Conservation (phyloP, 2,329 filamentous ascomycete genomes). For the Neonectria magnoliae region DNA sequence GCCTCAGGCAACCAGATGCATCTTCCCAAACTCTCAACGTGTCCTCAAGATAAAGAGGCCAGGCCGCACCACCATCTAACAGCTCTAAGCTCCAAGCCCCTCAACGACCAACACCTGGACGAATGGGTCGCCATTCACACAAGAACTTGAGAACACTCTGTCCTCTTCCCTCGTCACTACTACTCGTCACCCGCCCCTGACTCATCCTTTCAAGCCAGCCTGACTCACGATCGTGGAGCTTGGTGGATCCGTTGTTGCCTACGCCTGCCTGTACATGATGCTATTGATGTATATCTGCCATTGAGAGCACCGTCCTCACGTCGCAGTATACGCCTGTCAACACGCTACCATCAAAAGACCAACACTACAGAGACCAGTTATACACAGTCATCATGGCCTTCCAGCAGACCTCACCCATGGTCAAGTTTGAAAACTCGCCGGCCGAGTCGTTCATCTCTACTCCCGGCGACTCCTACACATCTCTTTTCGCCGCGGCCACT, state of each 20-base stretch:
- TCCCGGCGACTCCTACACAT: slow-evolving; percentile 59
- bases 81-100: slow-evolving; percentile 25
- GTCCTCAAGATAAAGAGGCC: slow-evolving; percentile 51
- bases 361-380: slow-evolving; percentile 22
- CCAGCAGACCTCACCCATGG: slow-evolving; percentile 53
- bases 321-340: slow-evolving; percentile 15
- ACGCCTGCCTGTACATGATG: slow-evolving; percentile 13
- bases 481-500: slow-evolving; percentile 56
- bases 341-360: slow-evolving; percentile 17
- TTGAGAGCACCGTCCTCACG: slow-evolving; percentile 14
- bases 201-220: slow-evolving; percentile 32
- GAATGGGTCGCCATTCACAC: slow-evolving; percentile 29
- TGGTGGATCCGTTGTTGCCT: slow-evolving; percentile 30
- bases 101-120: slow-evolving; percentile 25
- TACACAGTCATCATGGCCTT: slow-evolving; percentile 52
- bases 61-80: slow-evolving; percentile 33
- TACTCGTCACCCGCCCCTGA: slow-evolving; percentile 35
- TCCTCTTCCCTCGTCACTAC: slow-evolving; percentile 33
- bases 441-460: slow-evolving; percentile 64
- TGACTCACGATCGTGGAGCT: slow-evolving; percentile 38
- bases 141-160: slow-evolving; percentile 40
- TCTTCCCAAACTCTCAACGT: slow-evolving; percentile 41
- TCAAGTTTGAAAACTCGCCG: slow-evolving; percentile 65
- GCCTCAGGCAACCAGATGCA: slow-evolving; percentile 45
- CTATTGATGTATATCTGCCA: slow-evolving; percentile 20